Base-by-base conservation (phyloP, 176 grass and related monocot species). In the Carex kokanica region DNA sequence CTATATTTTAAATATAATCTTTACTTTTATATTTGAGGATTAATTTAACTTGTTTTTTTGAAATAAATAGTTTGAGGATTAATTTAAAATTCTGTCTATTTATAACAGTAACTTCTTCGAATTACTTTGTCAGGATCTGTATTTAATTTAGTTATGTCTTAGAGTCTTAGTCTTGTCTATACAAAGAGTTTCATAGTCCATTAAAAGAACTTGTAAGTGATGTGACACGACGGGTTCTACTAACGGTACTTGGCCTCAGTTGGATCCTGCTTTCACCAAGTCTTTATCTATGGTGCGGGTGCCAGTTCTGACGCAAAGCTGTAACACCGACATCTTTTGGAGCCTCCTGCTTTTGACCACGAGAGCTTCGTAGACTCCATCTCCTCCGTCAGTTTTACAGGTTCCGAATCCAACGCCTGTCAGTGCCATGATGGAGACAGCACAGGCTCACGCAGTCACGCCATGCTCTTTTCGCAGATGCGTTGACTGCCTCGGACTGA, bases 221-320 rank as follows among this genome's bases (percentile, higher is more conserved):
- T 81, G 57, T 60, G 79, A 80, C 53, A 80, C 7, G 11, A 40
- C 29, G 25, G 2, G 21, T 31, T 18, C 31, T 85, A n/a, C 15
- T 85, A 78, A 65, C 55, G 29, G 53, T 80, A 79, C 84, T 86
- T 80, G 43, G 9, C 15, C 36, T 62, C 4, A 23, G 3, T 53
- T 77, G 69, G 31, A 51, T 13, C 9, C 69, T 68, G 20, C 27
- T 2, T 0, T 32, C 47, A 7, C 11, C 2, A 32, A 32, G 27
- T 43, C 60, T 49, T 56, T 81, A 64, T 81, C 60, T 40, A 54
- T 64, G 31, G 23, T 70, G 64, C 59, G 52, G 31, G 23, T 70
- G 64, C 59, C 47, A 74, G n/a, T 54, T 82, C n/a, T 87, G 53
- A 11, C 68, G 34, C 54, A 24, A 6, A 4, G 38, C 45, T 79